Evolutionary conservation across 257 asterid genomes (phyloP).

Genomic region (Ocimum tenuiflorum): DNA sequence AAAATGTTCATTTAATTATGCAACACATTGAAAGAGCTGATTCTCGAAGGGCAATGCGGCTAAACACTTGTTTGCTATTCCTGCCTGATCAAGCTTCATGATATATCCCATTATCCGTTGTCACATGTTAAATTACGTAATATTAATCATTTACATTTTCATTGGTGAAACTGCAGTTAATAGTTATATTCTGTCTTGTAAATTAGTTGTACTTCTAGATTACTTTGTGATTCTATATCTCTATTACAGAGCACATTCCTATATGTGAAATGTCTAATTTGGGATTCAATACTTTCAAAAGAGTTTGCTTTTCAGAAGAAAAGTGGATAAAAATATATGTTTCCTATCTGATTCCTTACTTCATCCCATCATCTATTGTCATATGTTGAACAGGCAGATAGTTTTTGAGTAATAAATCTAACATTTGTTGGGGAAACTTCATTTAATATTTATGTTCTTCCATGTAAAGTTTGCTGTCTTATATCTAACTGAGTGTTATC

Average conservation of each 20-base stretch:
- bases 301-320: not conserved
- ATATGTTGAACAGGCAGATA: not conserved
- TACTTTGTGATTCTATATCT: not conserved
- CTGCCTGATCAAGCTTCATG: not conserved
- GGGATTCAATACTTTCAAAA: not conserved
- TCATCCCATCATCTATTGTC: not conserved
- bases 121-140: not conserved
- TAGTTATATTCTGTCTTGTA: not conserved
- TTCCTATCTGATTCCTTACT: conserved; percentile 3
- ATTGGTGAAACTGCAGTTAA: not conserved
- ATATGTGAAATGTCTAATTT: conserved; percentile 36
- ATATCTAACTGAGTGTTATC: conserved; percentile 11
- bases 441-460: not conserved
- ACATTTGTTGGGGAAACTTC: not conserved
- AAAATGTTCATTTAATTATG: not conserved
- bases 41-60: not conserved
- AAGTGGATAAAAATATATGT: not conserved
- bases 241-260: conserved; percentile 71
- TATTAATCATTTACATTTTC: not conserved
- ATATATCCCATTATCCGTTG: not conserved
- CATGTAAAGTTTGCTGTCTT: not conserved
- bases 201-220: not conserved
- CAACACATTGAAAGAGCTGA: not conserved
- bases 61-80: not conserved
- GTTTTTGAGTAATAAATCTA: not conserved